Base-by-base conservation (phyloP, 257 asterid species). In the Solanum virginianum region DNA sequence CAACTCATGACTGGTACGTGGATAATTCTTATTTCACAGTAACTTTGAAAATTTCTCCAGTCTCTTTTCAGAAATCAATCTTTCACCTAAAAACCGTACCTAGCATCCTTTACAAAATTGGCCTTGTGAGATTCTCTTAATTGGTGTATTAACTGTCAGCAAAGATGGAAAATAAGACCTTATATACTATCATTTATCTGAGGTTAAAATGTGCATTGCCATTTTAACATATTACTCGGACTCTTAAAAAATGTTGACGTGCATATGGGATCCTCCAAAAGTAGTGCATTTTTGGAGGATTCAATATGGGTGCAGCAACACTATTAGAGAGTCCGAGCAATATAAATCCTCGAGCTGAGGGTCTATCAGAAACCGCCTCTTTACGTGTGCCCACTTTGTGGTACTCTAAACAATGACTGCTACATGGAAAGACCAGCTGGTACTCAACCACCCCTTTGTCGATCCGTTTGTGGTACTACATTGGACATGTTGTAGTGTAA, bases 381-480 rank as follows among this genome's bases (percentile, higher is more conserved):
- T 16, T 59, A 59, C 65, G 29, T 20, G 26, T 20, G 65, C 0
- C 8, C 17, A 22, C 36, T 22, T 62, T 5, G 16, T 62, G n/a
- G n/a, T n/a, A n/a, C 99, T 86, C 91, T 94, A 66, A 92, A 94
- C 60, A 95, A 95, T 71, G 94, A 92, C 81, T 95, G 98, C 86
- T 93, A 91, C 59, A 88, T 91, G 91, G 91, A 88, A 81, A 93
- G 99, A 87, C 93, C 88, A 83, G 93, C 95, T 36, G 95, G 93
- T 74, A 93, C 97, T 41, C 97, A 86, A 88, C 99, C 99, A 18
- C 98, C 99, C 80, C 92, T 95, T 49, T 95, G 99, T 87, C 95
- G 91, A 29, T 90, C 98, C 83, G 97, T 22, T 62, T 5, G 16
- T 62, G 69, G 3, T 15, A 22, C 8, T 62, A 62, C 17, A 5